Percentiles rank a stretch among this genome's conserved stretches.
Conservation (phyloP, 768 basidiomycete genomes). For the Russula sp. region DNA sequence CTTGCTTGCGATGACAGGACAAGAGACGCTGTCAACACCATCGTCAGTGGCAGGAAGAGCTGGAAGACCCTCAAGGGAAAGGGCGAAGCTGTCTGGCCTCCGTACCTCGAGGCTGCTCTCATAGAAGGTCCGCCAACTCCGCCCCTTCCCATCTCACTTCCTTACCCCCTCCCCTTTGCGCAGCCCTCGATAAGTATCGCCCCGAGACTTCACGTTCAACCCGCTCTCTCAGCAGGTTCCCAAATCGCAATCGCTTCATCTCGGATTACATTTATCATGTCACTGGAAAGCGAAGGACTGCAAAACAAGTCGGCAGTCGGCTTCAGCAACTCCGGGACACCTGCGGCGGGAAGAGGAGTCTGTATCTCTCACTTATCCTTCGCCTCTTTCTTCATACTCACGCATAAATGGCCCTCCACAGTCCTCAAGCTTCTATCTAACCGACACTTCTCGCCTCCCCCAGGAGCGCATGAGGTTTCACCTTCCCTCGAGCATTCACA, state of each 20-base stretch:
- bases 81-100: conserved; percentile 74
- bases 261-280: conserved; percentile 65
- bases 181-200: conserved; percentile 64
- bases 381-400: conserved; percentile 12
- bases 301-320: conserved; percentile 77
- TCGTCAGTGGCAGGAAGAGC: conserved; percentile 61
- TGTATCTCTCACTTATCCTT: conserved; percentile 29
- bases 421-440: conserved; percentile 23
- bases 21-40: conserved; percentile 54
- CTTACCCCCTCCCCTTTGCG: conserved; percentile 11
- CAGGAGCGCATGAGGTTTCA: conserved; percentile 9
- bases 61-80: conserved; percentile 66
- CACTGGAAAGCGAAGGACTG: conserved; percentile 63
- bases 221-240: conserved; percentile 64
- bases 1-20: conserved; percentile 24
- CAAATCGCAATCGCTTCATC: conserved; percentile 73
- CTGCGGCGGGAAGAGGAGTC: conserved; percentile 62
- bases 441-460: conserved; percentile 15
- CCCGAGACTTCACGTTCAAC: conserved; percentile 70
- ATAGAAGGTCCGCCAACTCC: conserved; percentile 49
- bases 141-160: neutral
- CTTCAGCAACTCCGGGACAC: conserved; percentile 74
- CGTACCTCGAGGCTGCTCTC: conserved; percentile 67
- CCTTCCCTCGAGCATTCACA: conserved; percentile 16
- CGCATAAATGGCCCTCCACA: conserved; percentile 4